Percentiles rank a stretch among this genome's conserved stretches.
These are phyloP conservation scores for Durio zibethinus DNA, from an alignment of 345 rosid species.

Conservation along the genomic window DNA sequence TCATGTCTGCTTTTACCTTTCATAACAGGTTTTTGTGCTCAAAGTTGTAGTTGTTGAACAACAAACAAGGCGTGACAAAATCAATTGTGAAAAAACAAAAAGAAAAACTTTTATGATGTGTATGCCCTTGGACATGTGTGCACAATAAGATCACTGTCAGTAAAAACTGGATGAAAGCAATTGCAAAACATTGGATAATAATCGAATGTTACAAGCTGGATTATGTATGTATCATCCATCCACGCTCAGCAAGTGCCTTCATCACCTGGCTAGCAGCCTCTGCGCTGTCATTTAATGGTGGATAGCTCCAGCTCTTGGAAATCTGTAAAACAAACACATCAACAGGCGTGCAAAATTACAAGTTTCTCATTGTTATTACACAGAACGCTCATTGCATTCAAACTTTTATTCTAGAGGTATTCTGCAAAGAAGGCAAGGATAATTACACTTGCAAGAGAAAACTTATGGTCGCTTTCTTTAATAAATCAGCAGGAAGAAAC, in stretches of 20 bases:
- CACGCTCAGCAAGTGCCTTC: slow-evolving; percentile 60
- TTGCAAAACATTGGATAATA: neutral
- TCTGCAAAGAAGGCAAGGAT: neutral
- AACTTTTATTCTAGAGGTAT: neutral
- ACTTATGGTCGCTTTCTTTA: neutral
- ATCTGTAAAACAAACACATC: slow-evolving; percentile 43
- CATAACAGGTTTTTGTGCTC: neutral
- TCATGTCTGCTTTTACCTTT: neutral
- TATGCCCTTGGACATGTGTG: neutral
- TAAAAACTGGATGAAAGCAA: neutral
- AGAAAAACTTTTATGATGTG: neutral
- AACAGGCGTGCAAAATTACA: neutral
- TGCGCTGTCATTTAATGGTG: slow-evolving; percentile 66
- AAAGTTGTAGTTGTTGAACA: slow-evolving; percentile 21
- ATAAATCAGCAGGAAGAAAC: slow-evolving; percentile 17
- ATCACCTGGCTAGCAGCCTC: slow-evolving; percentile 73
- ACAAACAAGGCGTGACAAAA: neutral
- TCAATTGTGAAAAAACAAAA: neutral
- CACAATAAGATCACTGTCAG: neutral
- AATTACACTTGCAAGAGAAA: neutral
- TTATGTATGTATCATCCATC: slow-evolving; percentile 46
- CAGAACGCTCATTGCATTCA: neutral
- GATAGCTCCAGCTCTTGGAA: slow-evolving; percentile 77
- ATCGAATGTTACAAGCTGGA: neutral
- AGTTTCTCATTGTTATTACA: neutral